These are phyloP conservation scores for Magnusiomyces tetraspermus DNA, from an alignment of 1,139 yeast species.

Conservation along the genomic window DNA sequence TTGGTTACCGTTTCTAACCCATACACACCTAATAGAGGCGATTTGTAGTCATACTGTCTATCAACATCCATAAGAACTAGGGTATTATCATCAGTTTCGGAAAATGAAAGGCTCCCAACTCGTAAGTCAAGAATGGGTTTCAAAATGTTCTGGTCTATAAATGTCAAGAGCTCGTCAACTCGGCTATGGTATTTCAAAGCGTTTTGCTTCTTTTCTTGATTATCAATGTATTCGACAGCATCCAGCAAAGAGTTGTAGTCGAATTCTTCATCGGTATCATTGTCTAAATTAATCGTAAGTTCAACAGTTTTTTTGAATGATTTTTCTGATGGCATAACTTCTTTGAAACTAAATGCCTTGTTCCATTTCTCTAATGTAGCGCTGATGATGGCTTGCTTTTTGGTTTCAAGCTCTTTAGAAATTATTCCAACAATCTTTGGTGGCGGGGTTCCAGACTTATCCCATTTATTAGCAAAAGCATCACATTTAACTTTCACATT, in stretches of 20 bases:
- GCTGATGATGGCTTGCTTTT: conserved; percentile 11
- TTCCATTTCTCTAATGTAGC: conserved; percentile 20
- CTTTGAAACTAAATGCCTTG: conserved; percentile 15
- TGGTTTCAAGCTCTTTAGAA: conserved; percentile 14
- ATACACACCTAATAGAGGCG: conserved; percentile 1
- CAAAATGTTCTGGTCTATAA: conserved; percentile 19
- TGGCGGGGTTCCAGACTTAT: background rate
- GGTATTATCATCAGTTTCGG: conserved; percentile 1
- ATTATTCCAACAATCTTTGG: conserved; percentile 15
- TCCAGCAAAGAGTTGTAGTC: background rate
- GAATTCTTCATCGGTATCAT: conserved; percentile 1
- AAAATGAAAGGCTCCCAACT: background rate
- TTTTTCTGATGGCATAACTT: conserved; percentile 1
- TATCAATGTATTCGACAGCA: conserved; percentile 1
- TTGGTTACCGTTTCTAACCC: conserved; percentile 13
- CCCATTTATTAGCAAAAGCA: conserved; percentile 16
- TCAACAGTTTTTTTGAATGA: conserved; percentile 3
- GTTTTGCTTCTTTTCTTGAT: background rate
- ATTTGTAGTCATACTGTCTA: background rate
- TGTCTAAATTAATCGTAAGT: conserved; percentile 6
- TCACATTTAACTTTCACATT: conserved; percentile 19
- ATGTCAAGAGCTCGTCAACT: conserved; percentile 18
- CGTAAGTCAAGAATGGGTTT: conserved; percentile 19
- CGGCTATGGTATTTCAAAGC: conserved; percentile 11
- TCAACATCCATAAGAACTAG: conserved; percentile 2